Evolutionary conservation across 768 basidiomycete genomes (phyloP), one percentile per base, ranked within the genome.

Genomic region (Polyporus arcularius): DNA sequence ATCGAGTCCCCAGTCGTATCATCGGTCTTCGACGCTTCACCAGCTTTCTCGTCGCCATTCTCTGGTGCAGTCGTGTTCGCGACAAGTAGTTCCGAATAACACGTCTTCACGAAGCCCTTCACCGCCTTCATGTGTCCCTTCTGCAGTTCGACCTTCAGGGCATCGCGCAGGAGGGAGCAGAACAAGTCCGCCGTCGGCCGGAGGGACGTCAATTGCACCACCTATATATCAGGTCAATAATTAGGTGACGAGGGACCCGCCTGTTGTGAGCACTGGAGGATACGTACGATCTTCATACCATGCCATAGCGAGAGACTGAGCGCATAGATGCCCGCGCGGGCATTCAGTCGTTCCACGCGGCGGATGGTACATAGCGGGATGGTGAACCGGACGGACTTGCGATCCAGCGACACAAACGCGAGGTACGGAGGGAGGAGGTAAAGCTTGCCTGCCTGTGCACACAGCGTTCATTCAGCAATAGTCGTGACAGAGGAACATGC

Each of bases 271-370:
- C 42, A 47, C 16, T 39, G 6, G 48, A 32, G 51, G 5, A 49
- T 18, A 65, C 43, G 41, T 68, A 96, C 96, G 66, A 98, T 90
- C 78, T 96, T 90, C 79, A 92, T 85, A 39, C 92, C 89, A 72
- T 98, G 94, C 92, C 95, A 98, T 53, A 92, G 85, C n/a, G 87
- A 83, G 18, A 98, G 77, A 68, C 94, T 95, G 32, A 99, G 82
- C n/a, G 96, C 96, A 72, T 98, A 98, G 40, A 97, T 89, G 5
- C 97, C 97, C 31, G 94, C 91, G 14, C 94, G 85, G 11, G 94
- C 90, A 72, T 96, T 97, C 54, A 98, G 82, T 50, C 94, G 80
- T 75, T 99, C 97, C 21, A 99, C 97, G 57, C 97, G 80, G 53
- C 97, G 85, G 66, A 99, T 86, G 5, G 94, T 94, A 55, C 89